A percentile compares a stretch with the other conserved stretches of the same genome.
Conservation (phyloP, 2,329 filamentous ascomycete species). For the Colletotrichum chlorophyti region DNA sequence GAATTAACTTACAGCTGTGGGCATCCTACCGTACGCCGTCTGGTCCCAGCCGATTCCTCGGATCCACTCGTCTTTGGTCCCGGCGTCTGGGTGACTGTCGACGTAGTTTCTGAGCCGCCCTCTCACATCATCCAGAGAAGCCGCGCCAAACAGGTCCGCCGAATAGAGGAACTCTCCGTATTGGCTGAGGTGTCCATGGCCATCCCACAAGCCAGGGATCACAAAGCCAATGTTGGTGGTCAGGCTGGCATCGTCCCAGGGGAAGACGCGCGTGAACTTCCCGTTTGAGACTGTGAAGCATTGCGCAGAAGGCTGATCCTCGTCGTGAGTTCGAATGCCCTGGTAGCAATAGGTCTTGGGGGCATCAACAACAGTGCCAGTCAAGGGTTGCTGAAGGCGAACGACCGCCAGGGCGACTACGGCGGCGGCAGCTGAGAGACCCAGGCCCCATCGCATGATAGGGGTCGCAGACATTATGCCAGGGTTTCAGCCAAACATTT, state of each 20-base stretch:
- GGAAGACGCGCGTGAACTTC: slow-evolving; percentile 56
- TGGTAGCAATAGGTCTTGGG: slow-evolving; percentile 47
- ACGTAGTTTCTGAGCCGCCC: slow-evolving; percentile 60
- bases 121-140: slow-evolving; percentile 62
- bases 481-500: background rate
- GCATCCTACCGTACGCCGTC: slow-evolving; percentile 68
- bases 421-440: slow-evolving; percentile 36
- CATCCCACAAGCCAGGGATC: slow-evolving; percentile 74
- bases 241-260: slow-evolving; percentile 37
- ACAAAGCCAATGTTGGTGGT: slow-evolving; percentile 54
- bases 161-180: slow-evolving; percentile 74
- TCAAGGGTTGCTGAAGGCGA: slow-evolving; percentile 28
- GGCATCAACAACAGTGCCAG: background rate
- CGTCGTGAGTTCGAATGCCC: slow-evolving; percentile 44
- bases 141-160: slow-evolving; percentile 67
- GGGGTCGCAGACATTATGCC: slow-evolving; percentile 15
- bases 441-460: slow-evolving; percentile 28
- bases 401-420: slow-evolving; percentile 41
- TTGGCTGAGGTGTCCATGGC: slow-evolving; percentile 70
- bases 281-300: slow-evolving; percentile 65
- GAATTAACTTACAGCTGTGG: slow-evolving; percentile 60
- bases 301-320: slow-evolving; percentile 44
- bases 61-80: slow-evolving; percentile 65
- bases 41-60: slow-evolving; percentile 77
- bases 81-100: slow-evolving; percentile 54